Evolutionary conservation across 352 stramenopile genomes (phyloP).

Genomic region (Chrysophaeum taylorii): DNA sequence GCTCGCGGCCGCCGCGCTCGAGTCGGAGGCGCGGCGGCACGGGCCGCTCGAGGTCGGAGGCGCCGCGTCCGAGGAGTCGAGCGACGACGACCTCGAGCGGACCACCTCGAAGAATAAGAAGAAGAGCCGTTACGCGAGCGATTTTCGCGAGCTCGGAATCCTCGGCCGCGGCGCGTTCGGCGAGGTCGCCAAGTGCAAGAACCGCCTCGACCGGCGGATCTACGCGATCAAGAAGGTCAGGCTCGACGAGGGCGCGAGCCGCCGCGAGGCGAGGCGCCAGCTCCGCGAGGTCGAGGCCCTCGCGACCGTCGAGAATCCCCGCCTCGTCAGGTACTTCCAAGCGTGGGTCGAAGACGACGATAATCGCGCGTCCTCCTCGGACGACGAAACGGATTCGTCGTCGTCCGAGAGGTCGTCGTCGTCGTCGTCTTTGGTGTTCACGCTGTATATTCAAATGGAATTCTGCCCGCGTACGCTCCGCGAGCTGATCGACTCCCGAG

Average conservation of each 20-base stretch:
- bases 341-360: conserved; percentile 64
- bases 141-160: conserved; percentile 56
- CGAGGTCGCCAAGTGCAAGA: conserved; percentile 81
- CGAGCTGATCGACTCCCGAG: conserved; percentile 81
- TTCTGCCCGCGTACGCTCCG: conserved; percentile 85
- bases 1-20: not conserved
- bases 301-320: conserved; percentile 59
- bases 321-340: conserved; percentile 67
- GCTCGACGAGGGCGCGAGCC: not conserved
- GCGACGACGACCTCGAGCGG: not conserved
- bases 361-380: not conserved
- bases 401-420: conserved; percentile 6
- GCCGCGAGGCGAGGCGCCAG: not conserved
- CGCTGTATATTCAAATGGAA: conserved; percentile 88
- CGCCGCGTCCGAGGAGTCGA: not conserved
- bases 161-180: conserved; percentile 82
- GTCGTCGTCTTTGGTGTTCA: conserved; percentile 17
- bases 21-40: not conserved
- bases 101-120: not conserved
- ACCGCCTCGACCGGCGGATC: conserved; percentile 77
- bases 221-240: conserved; percentile 39
- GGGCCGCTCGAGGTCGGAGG: not conserved
- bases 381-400: conserved; percentile 27
- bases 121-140: conserved; percentile 36
- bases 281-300: conserved; percentile 69